A percentile compares a stretch with the other conserved stretches of the same genome.
Conservation (phyloP, 2,329 filamentous ascomycete species). For the Fusarium marasasianum region DNA sequence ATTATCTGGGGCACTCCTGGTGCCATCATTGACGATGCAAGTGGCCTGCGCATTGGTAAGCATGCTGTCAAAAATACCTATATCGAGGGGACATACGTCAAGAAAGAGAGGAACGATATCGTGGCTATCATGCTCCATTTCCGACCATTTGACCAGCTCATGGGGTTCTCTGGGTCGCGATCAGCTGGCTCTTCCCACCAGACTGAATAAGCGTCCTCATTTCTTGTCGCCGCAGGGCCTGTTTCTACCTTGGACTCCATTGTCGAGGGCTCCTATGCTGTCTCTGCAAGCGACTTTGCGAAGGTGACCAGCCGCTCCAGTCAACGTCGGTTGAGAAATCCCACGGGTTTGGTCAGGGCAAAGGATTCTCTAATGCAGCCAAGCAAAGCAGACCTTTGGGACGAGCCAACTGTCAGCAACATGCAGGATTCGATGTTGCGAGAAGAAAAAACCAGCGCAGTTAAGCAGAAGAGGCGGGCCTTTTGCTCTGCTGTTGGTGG, state of each 20-base stretch:
- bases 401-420: background rate
- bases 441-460: background rate
- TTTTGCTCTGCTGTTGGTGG: background rate
- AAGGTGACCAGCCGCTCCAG: background rate
- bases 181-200: background rate
- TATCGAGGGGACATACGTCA: background rate
- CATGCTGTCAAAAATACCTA: background rate
- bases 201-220: background rate
- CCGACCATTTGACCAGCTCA: background rate
- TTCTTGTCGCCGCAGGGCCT: background rate
- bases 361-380: background rate
- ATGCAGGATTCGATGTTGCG: background rate
- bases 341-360: background rate
- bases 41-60: slow-evolving; percentile 43
- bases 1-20: slow-evolving; percentile 69
- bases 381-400: background rate
- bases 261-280: no score
- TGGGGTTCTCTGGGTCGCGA: background rate
- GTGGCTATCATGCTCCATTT: background rate
- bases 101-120: background rate
- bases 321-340: background rate
- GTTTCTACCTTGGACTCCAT: background rate
- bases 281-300: background rate
- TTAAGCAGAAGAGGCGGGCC: background rate
- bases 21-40: slow-evolving; percentile 65